Percentiles rank a stretch among this genome's conserved stretches.
Evolutionary conservation across 1,284 basidiomycete species (phyloP).

Genomic region (Pseudomicrostroma phylloplanum): DNA sequence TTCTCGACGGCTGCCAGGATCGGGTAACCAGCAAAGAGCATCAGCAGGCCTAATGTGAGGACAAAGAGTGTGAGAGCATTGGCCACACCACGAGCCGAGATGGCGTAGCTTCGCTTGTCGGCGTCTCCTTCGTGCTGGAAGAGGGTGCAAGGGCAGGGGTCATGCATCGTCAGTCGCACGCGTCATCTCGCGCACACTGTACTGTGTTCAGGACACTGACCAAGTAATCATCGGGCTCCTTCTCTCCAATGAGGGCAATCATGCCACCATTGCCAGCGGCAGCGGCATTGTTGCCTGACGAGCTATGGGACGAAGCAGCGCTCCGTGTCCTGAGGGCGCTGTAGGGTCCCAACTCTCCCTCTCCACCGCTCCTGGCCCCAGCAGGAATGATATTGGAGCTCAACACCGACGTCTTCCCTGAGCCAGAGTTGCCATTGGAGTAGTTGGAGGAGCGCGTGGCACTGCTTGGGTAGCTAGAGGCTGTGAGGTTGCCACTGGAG

Average conservation of each 20-base stretch:
- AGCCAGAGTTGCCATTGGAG: background rate
- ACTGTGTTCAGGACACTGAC: too few relatives aligned
- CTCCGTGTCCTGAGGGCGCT: constrained; percentile 4
- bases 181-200: too few relatives aligned
- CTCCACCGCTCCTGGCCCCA: background rate
- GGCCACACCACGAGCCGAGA: constrained; percentile 33
- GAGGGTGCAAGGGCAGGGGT: too few relatives aligned
- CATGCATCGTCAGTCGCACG: too few relatives aligned
- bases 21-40: constrained; percentile 48
- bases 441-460: background rate
- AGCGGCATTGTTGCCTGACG: background rate
- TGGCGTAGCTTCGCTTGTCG: constrained; percentile 28
- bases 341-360: constrained; percentile 3
- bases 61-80: constrained; percentile 37
- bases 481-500: too few relatives aligned
- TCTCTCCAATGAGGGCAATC: constrained; percentile 2
- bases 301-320: constrained; percentile 3
- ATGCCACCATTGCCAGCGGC: background rate
- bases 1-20: constrained; percentile 34
- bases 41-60: constrained; percentile 33
- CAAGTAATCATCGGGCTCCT: constrained; percentile 6
- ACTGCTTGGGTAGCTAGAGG: too few relatives aligned
- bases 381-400: background rate
- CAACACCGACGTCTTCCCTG: background rate
- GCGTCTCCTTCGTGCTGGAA: constrained; percentile 4